Evolutionary conservation across 495 filamentous ascomycete species (phyloP), one percentile per base, ranked within the genome.

Genomic region (Glarea lozoyensis): DNA sequence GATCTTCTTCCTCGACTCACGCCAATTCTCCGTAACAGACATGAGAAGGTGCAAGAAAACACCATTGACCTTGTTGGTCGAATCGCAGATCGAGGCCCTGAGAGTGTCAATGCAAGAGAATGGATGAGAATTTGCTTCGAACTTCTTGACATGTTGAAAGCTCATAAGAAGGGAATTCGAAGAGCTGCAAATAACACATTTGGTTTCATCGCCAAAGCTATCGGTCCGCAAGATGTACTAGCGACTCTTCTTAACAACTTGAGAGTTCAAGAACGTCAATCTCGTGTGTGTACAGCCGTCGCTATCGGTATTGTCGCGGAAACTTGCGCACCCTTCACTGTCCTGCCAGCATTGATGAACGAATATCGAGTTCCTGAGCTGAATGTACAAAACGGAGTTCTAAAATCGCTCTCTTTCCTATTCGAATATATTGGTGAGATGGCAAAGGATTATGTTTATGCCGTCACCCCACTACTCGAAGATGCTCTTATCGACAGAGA

Each of bases 51-150:
- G 30, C 93, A 99, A 61, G 93, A 99, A 53, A 99, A 99, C 63
- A 95, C 92, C n/a, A 97, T 99, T 55, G 93, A 99, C 59, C 72
- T 99, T 3, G 92, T 99, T 33, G 93, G 93, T 50, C 92, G 93
- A 71, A 97, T 97, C 53, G 93, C 93, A 30, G 93, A 99, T 60
- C 84, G 93, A 52, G 93, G 92, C 10, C 87, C 93, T 7, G 90
- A 97, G 58, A 86, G 79, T 40, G 93, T 99, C 55, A 94, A 93
- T 56, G 89, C 93, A 12, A 79, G 92, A 57, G 93, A 99, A 62
- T 97, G 93, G 93, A 97, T 99, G 93, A 78, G 93, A 54, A 99
- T 99, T 60, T 97, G 93, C 67, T 99, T 97, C 61, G 93, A 99
- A 69, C 71, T 99, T 36, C 76, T 97, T 27, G 93, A 99, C 66